These are phyloP conservation scores for Globomyces pollinis-pini DNA, from an alignment of 192 early-diverging fungal genomes.

Conservation along the genomic window DNA sequence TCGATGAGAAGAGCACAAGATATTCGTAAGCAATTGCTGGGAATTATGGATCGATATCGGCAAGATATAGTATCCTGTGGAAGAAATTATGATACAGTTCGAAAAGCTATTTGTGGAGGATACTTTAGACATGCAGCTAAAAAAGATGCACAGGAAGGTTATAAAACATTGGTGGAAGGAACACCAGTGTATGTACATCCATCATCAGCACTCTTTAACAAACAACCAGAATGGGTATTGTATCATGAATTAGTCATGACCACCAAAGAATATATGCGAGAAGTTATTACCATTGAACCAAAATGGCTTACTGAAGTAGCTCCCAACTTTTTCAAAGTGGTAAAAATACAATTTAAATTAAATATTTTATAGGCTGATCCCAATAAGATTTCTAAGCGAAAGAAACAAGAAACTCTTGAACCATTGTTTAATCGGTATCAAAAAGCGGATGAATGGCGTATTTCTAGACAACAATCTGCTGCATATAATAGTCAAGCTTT, in stretches of 20 bases:
- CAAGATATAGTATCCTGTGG: slow-evolving; percentile 94
- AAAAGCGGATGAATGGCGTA: slow-evolving; percentile 94
- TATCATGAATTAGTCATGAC: slow-evolving; percentile 88
- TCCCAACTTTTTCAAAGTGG: slow-evolving; percentile 90
- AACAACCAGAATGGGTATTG: slow-evolving; percentile 91
- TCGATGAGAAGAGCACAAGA: slow-evolving; percentile 92
- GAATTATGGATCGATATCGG: slow-evolving; percentile 82
- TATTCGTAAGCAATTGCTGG: slow-evolving; percentile 89
- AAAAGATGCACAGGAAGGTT: slow-evolving; percentile 97
- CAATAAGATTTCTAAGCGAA: slow-evolving; percentile 88
- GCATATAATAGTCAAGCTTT: background rate
- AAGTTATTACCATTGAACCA: slow-evolving; percentile 80
- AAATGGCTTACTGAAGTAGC: slow-evolving; percentile 95
- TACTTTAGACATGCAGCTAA: slow-evolving; percentile 96
- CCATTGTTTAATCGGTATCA: slow-evolving; percentile 75
- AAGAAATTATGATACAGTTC: slow-evolving; percentile 88
- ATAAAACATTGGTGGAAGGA: slow-evolving; percentile 96
- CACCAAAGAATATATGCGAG: slow-evolving; percentile 88
- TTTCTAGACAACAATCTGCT: slow-evolving; percentile 33
- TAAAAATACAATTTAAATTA: slow-evolving; percentile 1
- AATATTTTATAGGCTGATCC: slow-evolving; percentile 74
- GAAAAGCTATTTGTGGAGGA: slow-evolving; percentile 82
- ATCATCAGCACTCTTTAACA: slow-evolving; percentile 90
- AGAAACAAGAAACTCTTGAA: slow-evolving; percentile 89
- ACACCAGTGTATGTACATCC: slow-evolving; percentile 98